phyloP scores from a whole-genome alignment of 345 rosid genomes.

The Stellera chamaejasme region DNA sequence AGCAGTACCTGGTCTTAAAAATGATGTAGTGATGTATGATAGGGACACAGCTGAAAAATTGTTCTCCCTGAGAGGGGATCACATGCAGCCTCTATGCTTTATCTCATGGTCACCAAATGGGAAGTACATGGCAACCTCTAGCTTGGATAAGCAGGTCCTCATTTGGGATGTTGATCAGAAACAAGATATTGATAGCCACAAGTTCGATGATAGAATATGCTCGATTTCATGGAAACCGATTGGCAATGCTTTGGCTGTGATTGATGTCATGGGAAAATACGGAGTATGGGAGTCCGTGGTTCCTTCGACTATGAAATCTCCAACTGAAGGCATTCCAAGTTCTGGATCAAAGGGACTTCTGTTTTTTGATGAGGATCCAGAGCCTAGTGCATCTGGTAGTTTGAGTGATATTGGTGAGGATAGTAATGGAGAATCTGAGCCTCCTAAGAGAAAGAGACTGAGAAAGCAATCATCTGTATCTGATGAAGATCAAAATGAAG shows the following conservation, averaged over 20 bases:
- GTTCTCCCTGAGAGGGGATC: constrained; percentile 79
- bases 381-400: constrained; percentile 47
- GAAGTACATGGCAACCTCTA: constrained; percentile 82
- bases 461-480: constrained; percentile 39
- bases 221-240: constrained; percentile 92
- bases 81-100: constrained; percentile 57
- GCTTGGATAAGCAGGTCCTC: constrained; percentile 78
- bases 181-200: constrained; percentile 85
- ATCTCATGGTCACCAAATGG: constrained; percentile 94
- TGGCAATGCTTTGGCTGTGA: constrained; percentile 79
- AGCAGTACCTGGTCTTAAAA: constrained; percentile 81
- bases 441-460: constrained; percentile 54
- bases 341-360: constrained; percentile 53
- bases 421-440: constrained; percentile 52
- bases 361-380: constrained; percentile 56
- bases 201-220: constrained; percentile 63
- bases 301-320: constrained; percentile 88
- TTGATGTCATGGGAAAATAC: constrained; percentile 68
- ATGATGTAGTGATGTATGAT: constrained; percentile 88
- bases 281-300: constrained; percentile 90
- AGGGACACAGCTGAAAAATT: constrained; percentile 88
- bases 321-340: constrained; percentile 65
- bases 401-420: constrained; percentile 59
- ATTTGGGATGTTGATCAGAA: constrained; percentile 84
- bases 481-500: constrained; percentile 44